Base-by-base conservation (phyloP, 2,329 filamentous ascomycete species). In the Trichoderma endophyticum region DNA sequence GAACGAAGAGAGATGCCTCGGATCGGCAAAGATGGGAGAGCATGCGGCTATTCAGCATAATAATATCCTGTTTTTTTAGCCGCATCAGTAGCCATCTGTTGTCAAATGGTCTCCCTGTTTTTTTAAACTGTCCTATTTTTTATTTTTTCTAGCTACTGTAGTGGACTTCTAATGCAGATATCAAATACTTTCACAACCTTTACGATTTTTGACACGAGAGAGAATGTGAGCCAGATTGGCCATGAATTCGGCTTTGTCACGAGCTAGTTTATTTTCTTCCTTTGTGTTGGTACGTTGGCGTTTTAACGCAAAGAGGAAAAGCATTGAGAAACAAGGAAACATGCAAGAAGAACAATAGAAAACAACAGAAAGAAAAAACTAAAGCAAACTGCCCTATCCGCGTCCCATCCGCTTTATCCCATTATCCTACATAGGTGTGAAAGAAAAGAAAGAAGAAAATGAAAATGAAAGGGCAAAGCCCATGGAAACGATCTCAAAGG, bases 111-210 rank as follows among this genome's bases (percentile, higher is more conserved):
- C 74, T 71, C 75, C 74, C 74, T 71, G 28, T 74, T 74, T 75
- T 21, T 78, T 79, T 71, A 39, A 32, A 56, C 57, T 62, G 72
- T 71, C 69, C 48, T 36, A 36, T 36, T 77, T 78, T n/a, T 73
- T 81, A 76, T 78, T 80, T 82, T 70, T 82, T 83, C 80, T 82
- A 83, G 82, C 84, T 86, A 82, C 85, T 85, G 80, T 89, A 88
- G 83, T 88, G 84, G 83, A 84, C 84, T 88, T 88, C 84, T 89
- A 89, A 89, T 89, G 85, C 86, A 87, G 84, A 88, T 87, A 88
- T 87, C 84, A 85, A 82, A 83, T 83, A 82, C 82, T 82, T 83
- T 82, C 77, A 80, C 80, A 76, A 72, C 77, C 77, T 67, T 59
- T 18, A 43, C 54, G 28, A 39, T 34, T 28, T n/a, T 36, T 14